A percentile compares a stretch with the other conserved stretches of the same genome.
Evolutionary conservation across 2,329 filamentous ascomycete genomes (phyloP).

Genomic region (Trichophyton benhamiae): DNA sequence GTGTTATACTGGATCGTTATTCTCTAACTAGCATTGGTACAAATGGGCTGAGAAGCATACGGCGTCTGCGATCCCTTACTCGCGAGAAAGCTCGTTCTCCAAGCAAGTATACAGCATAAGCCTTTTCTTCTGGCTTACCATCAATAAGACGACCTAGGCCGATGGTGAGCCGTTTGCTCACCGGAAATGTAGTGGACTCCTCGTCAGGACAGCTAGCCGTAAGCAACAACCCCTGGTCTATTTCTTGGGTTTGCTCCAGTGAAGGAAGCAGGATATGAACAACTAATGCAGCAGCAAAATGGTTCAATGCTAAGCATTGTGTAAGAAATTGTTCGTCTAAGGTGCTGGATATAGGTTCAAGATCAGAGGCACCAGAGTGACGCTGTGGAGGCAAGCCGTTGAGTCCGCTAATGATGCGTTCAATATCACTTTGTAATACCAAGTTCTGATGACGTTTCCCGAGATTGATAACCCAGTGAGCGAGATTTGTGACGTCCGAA

Average conservation of each 20-base stretch:
- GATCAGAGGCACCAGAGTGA: neutral
- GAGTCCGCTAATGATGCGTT: neutral
- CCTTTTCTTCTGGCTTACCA: neutral
- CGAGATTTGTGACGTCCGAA: constrained; percentile 32
- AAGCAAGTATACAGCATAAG: neutral
- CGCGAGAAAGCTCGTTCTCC: neutral
- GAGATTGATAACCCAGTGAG: constrained; percentile 43
- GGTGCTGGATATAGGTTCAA: neutral
- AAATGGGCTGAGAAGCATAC: neutral
- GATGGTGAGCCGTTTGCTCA: neutral
- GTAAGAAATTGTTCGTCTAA: neutral
- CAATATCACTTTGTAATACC: constrained; percentile 5
- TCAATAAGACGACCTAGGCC: neutral
- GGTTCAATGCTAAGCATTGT: neutral
- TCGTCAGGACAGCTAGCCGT: neutral
- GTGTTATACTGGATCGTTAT: neutral
- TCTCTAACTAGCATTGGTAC: neutral
- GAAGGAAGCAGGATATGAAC: neutral
- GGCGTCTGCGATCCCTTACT: neutral
- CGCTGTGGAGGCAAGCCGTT: neutral
- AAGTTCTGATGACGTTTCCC: constrained; percentile 36
- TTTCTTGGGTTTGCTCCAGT: neutral
- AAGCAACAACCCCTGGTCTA: neutral
- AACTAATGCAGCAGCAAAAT: neutral
- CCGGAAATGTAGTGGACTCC: neutral